These are phyloP conservation scores for Claviceps sp. DNA, from an alignment of 2,329 filamentous ascomycete species.

Conservation along the genomic window DNA sequence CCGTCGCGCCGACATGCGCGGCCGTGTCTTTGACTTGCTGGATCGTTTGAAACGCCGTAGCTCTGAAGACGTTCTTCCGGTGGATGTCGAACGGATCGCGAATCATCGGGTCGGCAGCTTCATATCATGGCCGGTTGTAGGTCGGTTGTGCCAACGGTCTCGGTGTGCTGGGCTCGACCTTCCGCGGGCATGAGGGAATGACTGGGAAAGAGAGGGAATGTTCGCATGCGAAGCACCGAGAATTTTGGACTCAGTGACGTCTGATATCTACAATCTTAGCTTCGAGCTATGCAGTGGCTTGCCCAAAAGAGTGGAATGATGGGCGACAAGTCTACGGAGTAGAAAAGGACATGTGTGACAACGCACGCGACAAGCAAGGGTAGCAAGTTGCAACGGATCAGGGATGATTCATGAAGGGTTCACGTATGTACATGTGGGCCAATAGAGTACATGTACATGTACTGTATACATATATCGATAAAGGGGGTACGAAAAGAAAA, in stretches of 20 bases:
- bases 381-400: too few species aligned
- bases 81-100: conserved; percentile 33
- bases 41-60: conserved; percentile 31
- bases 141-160: not conserved
- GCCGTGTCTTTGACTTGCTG: conserved; percentile 32
- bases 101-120: conserved; percentile 21
- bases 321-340: not conserved
- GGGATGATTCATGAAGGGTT: too few species aligned
- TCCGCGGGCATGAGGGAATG: not conserved
- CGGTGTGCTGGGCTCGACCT: not conserved
- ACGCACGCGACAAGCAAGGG: not conserved
- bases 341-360: not conserved
- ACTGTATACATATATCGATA: too few species aligned
- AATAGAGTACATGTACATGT: too few species aligned
- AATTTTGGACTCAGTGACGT: not conserved
- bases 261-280: not conserved
- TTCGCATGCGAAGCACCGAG: not conserved
- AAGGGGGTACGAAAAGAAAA: too few species aligned
- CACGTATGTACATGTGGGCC: too few species aligned
- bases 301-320: not conserved
- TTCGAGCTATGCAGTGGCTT: not conserved
- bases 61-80: conserved; percentile 32
- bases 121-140: conserved; percentile 12
- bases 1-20: conserved; percentile 34
- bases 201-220: conserved; percentile 28